Evolutionary conservation across 2,329 filamentous ascomycete species (phyloP).

Genomic region (Fusarium dlaminii): DNA sequence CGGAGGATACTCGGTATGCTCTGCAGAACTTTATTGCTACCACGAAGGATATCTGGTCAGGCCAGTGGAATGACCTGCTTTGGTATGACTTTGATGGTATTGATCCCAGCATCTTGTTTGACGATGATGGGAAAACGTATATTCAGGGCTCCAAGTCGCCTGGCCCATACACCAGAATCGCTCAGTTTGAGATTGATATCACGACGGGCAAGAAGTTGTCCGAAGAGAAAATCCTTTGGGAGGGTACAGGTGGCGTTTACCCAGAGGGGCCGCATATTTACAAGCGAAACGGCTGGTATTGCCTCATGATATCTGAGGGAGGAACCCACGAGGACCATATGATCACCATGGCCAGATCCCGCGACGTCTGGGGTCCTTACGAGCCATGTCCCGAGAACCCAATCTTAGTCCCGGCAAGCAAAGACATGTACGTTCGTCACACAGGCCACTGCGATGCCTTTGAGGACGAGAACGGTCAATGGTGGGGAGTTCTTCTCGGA

Average conservation of each 20-base stretch:
- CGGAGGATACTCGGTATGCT: not conserved
- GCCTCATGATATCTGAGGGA: constrained; percentile 1
- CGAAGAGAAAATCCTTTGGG: constrained; percentile 2
- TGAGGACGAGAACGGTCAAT: constrained; percentile 1
- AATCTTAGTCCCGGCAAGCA: not conserved
- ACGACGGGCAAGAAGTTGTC: not conserved
- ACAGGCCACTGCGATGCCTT: constrained; percentile 10
- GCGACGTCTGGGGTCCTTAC: constrained; percentile 3
- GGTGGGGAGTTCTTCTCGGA: constrained; percentile 16
- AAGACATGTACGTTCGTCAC: not conserved
- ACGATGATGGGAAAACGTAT: constrained; percentile 1
- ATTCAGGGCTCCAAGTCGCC: constrained; percentile 13
- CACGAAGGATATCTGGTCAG: constrained; percentile 6
- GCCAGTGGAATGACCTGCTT: constrained; percentile 1
- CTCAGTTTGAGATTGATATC: constrained; percentile 4
- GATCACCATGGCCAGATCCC: constrained; percentile 14
- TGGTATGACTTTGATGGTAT: constrained; percentile 7
- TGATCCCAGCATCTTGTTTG: constrained; percentile 1
- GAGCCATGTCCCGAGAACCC: constrained; percentile 1
- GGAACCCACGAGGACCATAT: constrained; percentile 15
- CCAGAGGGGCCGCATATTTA: constrained; percentile 10
- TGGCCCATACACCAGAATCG: not conserved
- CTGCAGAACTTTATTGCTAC: constrained; percentile 3
- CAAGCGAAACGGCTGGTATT: constrained; percentile 18
- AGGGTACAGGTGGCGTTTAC: not conserved